Percentiles rank a stretch among this genome's conserved stretches.
Evolutionary conservation across 768 basidiomycete species (phyloP).

Genomic region (Calocera cornea): DNA sequence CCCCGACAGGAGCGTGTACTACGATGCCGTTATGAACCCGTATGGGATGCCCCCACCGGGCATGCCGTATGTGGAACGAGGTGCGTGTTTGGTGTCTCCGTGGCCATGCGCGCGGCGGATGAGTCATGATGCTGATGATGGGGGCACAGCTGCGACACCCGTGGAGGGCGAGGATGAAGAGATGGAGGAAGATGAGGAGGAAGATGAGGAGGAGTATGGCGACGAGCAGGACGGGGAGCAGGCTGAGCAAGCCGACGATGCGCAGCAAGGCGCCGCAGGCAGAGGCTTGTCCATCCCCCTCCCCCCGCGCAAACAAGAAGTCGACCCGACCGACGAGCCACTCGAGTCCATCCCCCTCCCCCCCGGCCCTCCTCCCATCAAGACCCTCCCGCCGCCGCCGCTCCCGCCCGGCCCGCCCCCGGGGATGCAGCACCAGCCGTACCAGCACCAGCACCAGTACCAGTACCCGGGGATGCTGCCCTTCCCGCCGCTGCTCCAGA

Average conservation of each 20-base stretch:
- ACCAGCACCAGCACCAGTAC: constrained; percentile 28
- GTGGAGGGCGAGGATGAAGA: neutral
- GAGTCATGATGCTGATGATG: constrained; percentile 8
- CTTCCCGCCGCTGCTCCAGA: constrained; percentile 9
- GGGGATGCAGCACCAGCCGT: constrained; percentile 25
- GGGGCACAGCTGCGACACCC: neutral
- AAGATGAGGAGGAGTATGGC: constrained; percentile 38
- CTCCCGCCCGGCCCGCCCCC: constrained; percentile 12
- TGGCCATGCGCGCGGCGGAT: neutral
- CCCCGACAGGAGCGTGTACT: constrained; percentile 87
- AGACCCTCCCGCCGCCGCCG: constrained; percentile 20
- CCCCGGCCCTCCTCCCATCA: constrained; percentile 10
- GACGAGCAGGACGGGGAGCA: constrained; percentile 23
- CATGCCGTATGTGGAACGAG: constrained; percentile 84
- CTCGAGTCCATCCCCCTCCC: constrained; percentile 15
- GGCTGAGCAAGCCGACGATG: neutral
- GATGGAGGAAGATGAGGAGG: constrained; percentile 47
- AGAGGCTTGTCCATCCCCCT: no score
- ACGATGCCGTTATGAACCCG: constrained; percentile 86
- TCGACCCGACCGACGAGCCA: neutral
- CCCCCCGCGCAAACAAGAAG: constrained; percentile 1
- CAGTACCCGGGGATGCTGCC: neutral
- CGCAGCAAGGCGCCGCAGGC: neutral
- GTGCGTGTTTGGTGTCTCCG: constrained; percentile 44
- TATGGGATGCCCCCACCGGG: constrained; percentile 89